These are phyloP conservation scores for Cornus suecica DNA, from an alignment of 148 eudicot species.

Conservation along the genomic window DNA sequence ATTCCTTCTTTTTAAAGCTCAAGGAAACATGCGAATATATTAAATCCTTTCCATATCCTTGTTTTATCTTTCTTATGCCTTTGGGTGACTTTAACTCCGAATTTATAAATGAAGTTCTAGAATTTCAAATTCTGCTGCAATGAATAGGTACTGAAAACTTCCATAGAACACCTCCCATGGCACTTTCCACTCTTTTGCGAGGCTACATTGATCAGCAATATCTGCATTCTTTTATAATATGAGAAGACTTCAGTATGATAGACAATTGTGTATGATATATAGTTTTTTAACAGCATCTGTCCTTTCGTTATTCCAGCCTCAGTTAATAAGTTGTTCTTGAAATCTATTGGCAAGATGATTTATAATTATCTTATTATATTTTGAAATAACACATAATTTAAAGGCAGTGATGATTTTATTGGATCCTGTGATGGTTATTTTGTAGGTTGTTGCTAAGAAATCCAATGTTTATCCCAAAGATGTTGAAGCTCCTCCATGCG, in stretches of 20 bases:
- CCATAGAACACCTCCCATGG: background rate
- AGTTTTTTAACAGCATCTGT: background rate
- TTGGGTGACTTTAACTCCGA: too few relatives aligned
- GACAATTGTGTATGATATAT: background rate
- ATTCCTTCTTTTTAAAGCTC: too few relatives aligned
- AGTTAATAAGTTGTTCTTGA: background rate
- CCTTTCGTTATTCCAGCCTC: constrained; percentile 3
- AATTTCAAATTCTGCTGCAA: background rate
- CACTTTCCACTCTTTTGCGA: background rate
- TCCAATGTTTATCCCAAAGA: constrained; percentile 55
- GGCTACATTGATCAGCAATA: background rate
- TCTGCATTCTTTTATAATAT: background rate
- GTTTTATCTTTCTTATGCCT: too few relatives aligned
- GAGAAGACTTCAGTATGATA: background rate
- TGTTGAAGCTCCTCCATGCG: constrained; percentile 59
- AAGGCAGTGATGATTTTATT: background rate
- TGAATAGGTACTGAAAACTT: background rate
- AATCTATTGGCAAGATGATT: background rate
- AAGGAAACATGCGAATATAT: too few relatives aligned
- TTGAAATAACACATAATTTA: background rate
- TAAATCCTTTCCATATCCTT: too few relatives aligned
- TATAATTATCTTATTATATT: background rate
- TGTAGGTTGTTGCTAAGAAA: constrained; percentile 43
- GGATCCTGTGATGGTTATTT: constrained; percentile 2
- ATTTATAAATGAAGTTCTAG: background rate